phyloP scores from a whole-genome alignment of 2,329 filamentous ascomycete genomes.

The Rhytidhysteron rufulum region DNA sequence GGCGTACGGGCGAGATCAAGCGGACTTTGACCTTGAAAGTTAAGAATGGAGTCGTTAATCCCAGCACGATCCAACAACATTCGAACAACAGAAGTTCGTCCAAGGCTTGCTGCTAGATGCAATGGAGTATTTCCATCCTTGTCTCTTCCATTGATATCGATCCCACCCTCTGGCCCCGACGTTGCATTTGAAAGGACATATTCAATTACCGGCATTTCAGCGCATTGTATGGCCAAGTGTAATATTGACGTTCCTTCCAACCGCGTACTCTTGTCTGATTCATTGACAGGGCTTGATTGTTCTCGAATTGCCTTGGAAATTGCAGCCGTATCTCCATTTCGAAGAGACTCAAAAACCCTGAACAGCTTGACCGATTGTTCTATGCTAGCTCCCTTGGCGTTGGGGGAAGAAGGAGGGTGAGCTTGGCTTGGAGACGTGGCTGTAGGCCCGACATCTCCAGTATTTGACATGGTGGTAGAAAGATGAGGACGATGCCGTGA shows the following conservation, averaged over 20 bases:
- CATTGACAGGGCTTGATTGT: conserved; percentile 38
- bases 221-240: conserved; percentile 92
- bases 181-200: conserved; percentile 73
- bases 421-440: conserved; percentile 16
- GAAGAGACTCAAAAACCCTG: conserved; percentile 85
- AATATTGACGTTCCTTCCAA: conserved; percentile 84
- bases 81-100: conserved; percentile 74
- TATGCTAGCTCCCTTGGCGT: conserved; percentile 50
- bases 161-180: conserved; percentile 51
- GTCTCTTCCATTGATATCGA: conserved; percentile 87
- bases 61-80: conserved; percentile 76
- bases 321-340: conserved; percentile 83
- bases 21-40: conserved; percentile 78
- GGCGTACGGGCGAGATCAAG: conserved; percentile 87
- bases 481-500: conserved; percentile 10
- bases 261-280: conserved; percentile 43
- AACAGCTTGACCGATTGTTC: conserved; percentile 95
- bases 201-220: conserved; percentile 86
- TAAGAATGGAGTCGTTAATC: conserved; percentile 85
- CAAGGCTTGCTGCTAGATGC: conserved; percentile 80
- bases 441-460: conserved; percentile 9
- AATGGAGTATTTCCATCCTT: conserved; percentile 92
- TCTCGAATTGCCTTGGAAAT: conserved; percentile 84
- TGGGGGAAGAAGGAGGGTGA: conserved; percentile 22
- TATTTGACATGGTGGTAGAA: conserved; percentile 22